A percentile compares a stretch with the other conserved stretches of the same genome.
Conservation (phyloP, 305 asterid species). For the Solanum hybrid region DNA sequence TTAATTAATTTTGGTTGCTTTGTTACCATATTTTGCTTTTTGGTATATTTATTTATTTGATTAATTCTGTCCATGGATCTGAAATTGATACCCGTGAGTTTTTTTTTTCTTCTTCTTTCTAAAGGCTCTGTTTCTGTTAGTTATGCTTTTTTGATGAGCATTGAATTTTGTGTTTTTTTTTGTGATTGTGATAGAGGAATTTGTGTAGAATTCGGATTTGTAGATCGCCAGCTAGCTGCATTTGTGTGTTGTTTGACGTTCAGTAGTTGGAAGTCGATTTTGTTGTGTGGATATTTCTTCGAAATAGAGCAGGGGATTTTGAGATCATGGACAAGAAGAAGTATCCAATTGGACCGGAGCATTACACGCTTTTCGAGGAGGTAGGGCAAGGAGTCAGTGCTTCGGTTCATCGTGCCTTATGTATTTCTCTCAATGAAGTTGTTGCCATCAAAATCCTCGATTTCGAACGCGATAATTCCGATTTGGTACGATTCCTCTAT, state of each 20-base stretch:
- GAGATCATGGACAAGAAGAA: slow-evolving; percentile 60
- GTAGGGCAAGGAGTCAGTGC: slow-evolving; percentile 92
- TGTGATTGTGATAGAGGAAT: neutral
- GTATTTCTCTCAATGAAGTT: slow-evolving; percentile 49
- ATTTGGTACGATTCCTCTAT: slow-evolving; percentile 46
- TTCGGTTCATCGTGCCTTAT: slow-evolving; percentile 77
- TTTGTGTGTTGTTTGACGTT: slow-evolving; percentile 21
- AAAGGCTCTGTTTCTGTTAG: slow-evolving; percentile 2
- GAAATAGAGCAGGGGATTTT: neutral
- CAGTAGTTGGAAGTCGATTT: slow-evolving; percentile 9
- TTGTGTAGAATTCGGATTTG: slow-evolving; percentile 31
- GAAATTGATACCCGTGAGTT: slow-evolving; percentile 2
- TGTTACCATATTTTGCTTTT: neutral
- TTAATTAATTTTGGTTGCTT: neutral
- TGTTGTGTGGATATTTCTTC: neutral
- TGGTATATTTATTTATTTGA: neutral
- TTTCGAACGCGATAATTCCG: slow-evolving; percentile 76
- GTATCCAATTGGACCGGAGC: slow-evolving; percentile 86
- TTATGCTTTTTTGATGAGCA: neutral
- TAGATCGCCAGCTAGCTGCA: slow-evolving; percentile 31
- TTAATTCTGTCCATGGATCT: slow-evolving; percentile 13
- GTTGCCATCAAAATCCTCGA: slow-evolving; percentile 92
- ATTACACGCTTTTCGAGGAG: slow-evolving; percentile 73
- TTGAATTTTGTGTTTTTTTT: neutral
- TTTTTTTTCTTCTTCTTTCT: neutral